Percentiles rank a stretch among this genome's conserved stretches.
These are phyloP conservation scores for Aspergillus novoparasiticus DNA, from an alignment of 2,329 filamentous ascomycete species.

Conservation along the genomic window DNA sequence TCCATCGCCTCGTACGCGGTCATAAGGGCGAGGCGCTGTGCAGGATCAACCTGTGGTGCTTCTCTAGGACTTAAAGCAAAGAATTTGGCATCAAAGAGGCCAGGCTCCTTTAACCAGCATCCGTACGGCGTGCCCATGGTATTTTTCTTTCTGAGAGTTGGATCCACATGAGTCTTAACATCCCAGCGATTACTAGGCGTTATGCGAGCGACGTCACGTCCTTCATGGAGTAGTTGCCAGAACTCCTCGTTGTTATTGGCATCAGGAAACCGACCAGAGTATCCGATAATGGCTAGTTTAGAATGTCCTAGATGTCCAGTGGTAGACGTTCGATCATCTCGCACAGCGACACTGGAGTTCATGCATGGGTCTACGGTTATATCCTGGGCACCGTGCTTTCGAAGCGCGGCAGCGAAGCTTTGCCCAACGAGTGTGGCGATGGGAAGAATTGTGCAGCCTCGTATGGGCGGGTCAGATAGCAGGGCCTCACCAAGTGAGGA, in stretches of 20 bases:
- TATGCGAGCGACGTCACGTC: constrained; percentile 68
- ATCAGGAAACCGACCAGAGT: constrained; percentile 76
- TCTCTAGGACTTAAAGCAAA: constrained; percentile 87
- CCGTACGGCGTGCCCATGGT: constrained; percentile 76
- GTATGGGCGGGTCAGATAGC: neutral
- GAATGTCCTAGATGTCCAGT: constrained; percentile 36
- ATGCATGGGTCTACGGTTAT: neutral
- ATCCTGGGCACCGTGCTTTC: neutral
- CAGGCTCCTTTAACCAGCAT: constrained; percentile 75
- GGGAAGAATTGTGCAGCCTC: neutral
- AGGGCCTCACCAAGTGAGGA: neutral
- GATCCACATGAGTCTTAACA: constrained; percentile 69
- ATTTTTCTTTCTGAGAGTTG: constrained; percentile 72
- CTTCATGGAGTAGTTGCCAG: constrained; percentile 74
- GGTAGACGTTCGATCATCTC: neutral
- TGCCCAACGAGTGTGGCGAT: neutral
- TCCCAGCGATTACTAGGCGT: constrained; percentile 72
- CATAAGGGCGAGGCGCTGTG: constrained; percentile 74
- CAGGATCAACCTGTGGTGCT: constrained; percentile 77
- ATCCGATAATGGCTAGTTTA: constrained; percentile 84
- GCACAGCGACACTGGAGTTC: neutral
- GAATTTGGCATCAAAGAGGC: constrained; percentile 78
- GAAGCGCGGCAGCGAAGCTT: neutral
- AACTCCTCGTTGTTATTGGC: constrained; percentile 71
- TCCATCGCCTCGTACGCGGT: constrained; percentile 82